These are phyloP conservation scores for Lactarius akahatsu DNA, from an alignment of 768 basidiomycete genomes.

Conservation along the genomic window DNA sequence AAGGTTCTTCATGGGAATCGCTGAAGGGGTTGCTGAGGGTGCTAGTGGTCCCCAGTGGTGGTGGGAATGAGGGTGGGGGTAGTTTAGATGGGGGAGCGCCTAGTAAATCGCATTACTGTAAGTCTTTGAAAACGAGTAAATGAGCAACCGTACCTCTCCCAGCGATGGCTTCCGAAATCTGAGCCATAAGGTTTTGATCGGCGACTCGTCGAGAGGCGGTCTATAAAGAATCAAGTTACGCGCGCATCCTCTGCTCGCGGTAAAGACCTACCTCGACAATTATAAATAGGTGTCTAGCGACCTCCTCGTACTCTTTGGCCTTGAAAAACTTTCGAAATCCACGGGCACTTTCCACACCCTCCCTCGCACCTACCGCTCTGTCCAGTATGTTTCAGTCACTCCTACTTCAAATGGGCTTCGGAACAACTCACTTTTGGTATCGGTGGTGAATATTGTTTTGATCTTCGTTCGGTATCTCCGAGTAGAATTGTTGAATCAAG, in stretches of 20 bases:
- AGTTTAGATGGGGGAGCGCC: no score
- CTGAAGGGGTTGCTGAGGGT: not conserved
- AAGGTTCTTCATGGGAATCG: not conserved
- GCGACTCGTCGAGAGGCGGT: not conserved
- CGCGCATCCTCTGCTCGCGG: no score
- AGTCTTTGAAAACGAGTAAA: not conserved
- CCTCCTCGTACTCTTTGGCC: not conserved
- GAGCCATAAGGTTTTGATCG: not conserved
- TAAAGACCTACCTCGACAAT: not conserved
- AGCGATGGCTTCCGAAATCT: not conserved
- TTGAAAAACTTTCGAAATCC: not conserved
- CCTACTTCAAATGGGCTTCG: not conserved
- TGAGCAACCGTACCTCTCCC: not conserved
- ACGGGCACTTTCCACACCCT: no score
- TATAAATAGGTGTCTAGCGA: not conserved
- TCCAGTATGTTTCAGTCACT: no score
- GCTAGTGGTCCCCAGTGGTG: not conserved
- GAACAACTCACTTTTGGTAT: not conserved
- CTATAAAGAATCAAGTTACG: no score
- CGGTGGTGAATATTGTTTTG: accelerated
- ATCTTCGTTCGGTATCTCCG: accelerated
- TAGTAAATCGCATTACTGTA: no score
- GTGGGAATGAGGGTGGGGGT: no score
- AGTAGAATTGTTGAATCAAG: not conserved
- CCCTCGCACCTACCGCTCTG: no score